phyloP scores from a whole-genome alignment of 2,329 filamentous ascomycete species.

The Ceratocystis harringtonii region DNA sequence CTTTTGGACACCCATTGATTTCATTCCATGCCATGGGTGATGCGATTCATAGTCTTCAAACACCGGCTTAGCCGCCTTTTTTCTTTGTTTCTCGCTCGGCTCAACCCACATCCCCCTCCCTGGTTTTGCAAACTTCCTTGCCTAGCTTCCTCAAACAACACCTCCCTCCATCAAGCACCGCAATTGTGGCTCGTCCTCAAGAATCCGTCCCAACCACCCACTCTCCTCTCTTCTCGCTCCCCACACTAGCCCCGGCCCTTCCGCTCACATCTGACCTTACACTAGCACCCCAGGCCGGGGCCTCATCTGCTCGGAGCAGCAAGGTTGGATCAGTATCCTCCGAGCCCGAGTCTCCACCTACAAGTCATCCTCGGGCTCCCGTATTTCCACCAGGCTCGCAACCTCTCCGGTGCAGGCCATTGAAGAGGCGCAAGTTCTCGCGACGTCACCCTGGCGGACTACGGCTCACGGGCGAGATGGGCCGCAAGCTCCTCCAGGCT shows the following conservation, averaged over 20 bases:
- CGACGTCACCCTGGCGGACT: not conserved
- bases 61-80: not conserved
- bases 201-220: not conserved
- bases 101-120: not conserved
- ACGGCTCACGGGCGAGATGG: not conserved
- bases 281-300: not conserved
- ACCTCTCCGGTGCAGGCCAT: not conserved
- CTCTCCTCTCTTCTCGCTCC: not conserved
- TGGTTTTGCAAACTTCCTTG: not conserved
- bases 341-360: not conserved
- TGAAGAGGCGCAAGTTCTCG: not conserved
- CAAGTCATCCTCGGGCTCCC: not conserved
- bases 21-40: too few species aligned
- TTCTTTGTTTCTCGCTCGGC: not conserved
- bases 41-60: not conserved
- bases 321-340: not conserved
- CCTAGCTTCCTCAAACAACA: not conserved
- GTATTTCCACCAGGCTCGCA: not conserved
- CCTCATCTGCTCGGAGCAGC: not conserved
- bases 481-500: not conserved
- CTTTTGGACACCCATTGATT: too few species aligned
- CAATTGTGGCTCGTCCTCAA: not conserved
- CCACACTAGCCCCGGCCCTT: not conserved
- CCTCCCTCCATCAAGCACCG: not conserved
- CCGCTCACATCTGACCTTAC: not conserved